Evolutionary conservation across 2,329 filamentous ascomycete genomes (phyloP).

Genomic region (Exophiala calicioides): DNA sequence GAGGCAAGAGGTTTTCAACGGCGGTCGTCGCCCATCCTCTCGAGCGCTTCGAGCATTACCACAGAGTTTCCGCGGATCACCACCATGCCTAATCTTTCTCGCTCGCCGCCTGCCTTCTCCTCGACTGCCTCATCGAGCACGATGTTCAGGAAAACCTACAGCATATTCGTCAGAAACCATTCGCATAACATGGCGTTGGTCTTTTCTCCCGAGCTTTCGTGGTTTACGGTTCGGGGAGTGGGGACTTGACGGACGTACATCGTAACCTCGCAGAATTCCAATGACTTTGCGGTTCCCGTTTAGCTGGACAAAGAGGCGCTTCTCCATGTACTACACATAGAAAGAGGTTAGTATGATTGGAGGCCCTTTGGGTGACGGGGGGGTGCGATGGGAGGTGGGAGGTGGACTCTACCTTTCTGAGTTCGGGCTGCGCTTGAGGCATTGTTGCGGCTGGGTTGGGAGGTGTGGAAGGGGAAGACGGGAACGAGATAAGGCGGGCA

Average conservation of each 20-base stretch:
- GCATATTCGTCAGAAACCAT: slow-evolving; percentile 10
- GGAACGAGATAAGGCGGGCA: too few species aligned
- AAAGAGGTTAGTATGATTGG: not conserved
- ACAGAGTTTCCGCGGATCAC: slow-evolving; percentile 98
- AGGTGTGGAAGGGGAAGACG: not conserved
- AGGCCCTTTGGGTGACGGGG: slow-evolving; percentile 25
- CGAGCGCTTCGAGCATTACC: slow-evolving; percentile 78
- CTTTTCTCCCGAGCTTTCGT: not conserved
- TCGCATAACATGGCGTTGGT: not conserved
- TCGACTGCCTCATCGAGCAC: slow-evolving; percentile 96
- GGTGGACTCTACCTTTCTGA: slow-evolving; percentile 78
- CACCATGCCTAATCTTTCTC: slow-evolving; percentile 87
- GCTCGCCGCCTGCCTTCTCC: slow-evolving; percentile 89
- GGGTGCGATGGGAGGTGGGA: slow-evolving; percentile 3
- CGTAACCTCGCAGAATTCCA: slow-evolving; percentile 90
- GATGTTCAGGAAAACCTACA: slow-evolving; percentile 99
- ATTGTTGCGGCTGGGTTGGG: slow-evolving; percentile 51
- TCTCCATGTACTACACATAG: slow-evolving; percentile 84
- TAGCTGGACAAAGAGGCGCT: slow-evolving; percentile 94
- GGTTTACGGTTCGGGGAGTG: too few species aligned
- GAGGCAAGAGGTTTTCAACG: slow-evolving; percentile 16
- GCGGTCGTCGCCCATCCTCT: slow-evolving; percentile 31
- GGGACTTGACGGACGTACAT: too few species aligned
- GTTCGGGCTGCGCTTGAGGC: slow-evolving; percentile 97
- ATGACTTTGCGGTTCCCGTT: slow-evolving; percentile 98